Percentiles rank a stretch among this genome's conserved stretches.
Evolutionary conservation across 2,329 filamentous ascomycete species (phyloP).

Genomic region (Cladorrhinum sp.): DNA sequence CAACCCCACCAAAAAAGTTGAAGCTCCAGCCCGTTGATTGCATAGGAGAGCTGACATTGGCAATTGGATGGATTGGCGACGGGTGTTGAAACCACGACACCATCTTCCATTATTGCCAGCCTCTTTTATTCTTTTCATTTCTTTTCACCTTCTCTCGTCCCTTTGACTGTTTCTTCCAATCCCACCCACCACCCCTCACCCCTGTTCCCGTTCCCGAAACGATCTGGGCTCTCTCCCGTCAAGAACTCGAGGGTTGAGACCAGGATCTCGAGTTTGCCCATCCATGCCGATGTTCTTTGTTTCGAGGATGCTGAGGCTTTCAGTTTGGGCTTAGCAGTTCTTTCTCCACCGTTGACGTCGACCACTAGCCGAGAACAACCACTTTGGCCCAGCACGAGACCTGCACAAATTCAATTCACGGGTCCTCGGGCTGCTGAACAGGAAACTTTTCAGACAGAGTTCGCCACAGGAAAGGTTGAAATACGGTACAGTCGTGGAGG

Average conservation of each 20-base stretch:
- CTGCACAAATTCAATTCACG: conserved; percentile 7
- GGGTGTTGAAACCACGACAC: conserved; percentile 7
- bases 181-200: conserved; percentile 4
- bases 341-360: conserved; percentile 6
- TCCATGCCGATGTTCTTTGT: conserved; percentile 18
- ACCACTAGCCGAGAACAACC: conserved; percentile 18
- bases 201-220: conserved; percentile 1
- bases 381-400: conserved; percentile 13
- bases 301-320: conserved; percentile 6
- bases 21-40: not conserved
- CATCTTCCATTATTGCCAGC: conserved; percentile 11
- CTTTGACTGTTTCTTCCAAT: conserved; percentile 16
- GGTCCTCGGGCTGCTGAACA: not conserved
- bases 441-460: conserved; percentile 9
- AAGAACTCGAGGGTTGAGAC: not conserved
- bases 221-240: not conserved
- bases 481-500: conserved; percentile 16
- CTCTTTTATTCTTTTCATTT: not conserved
- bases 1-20: conserved; percentile 16
- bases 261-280: conserved; percentile 10
- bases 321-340: conserved; percentile 1
- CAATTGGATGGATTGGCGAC: not conserved
- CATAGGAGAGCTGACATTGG: not conserved
- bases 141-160: not conserved
- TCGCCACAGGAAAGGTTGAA: conserved; percentile 20